Evolutionary conservation across 352 stramenopile genomes (phyloP).

Genomic region (Phytophthora podocarpi): DNA sequence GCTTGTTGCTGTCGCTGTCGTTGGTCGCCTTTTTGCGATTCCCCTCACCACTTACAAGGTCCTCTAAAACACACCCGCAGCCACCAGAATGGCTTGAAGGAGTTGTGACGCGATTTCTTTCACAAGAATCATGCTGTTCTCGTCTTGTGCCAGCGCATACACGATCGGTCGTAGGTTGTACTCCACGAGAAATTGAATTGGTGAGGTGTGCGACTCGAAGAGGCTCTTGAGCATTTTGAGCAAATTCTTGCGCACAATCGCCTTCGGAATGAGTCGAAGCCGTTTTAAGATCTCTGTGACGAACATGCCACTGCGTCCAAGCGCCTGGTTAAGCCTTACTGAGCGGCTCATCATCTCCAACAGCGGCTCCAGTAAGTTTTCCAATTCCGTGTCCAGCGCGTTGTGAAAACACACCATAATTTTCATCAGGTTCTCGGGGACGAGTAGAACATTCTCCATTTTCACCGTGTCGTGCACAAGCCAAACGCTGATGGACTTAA

Average conservation of each 20-base stretch:
- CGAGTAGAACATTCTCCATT: slow-evolving; percentile 81
- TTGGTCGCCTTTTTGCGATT: neutral
- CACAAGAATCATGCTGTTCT: slow-evolving; percentile 91
- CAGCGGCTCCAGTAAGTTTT: slow-evolving; percentile 80
- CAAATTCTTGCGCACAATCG: slow-evolving; percentile 90
- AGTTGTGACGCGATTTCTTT: slow-evolving; percentile 90
- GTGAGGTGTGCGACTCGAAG: slow-evolving; percentile 87
- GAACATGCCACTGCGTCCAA: slow-evolving; percentile 86
- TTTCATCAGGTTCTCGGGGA: slow-evolving; percentile 68
- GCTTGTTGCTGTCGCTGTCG: neutral
- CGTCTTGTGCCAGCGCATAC: slow-evolving; percentile 81
- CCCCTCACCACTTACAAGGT: neutral
- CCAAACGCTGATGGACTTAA: slow-evolving; percentile 90
- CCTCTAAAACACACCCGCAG: slow-evolving; percentile 58
- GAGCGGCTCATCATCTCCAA: slow-evolving; percentile 83
- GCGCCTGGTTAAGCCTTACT: slow-evolving; percentile 81
- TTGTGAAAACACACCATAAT: slow-evolving; percentile 74
- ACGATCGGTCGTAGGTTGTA: slow-evolving; percentile 87
- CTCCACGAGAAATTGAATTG: slow-evolving; percentile 87
- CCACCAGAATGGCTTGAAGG: slow-evolving; percentile 81
- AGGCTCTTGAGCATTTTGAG: slow-evolving; percentile 93
- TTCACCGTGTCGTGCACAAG: slow-evolving; percentile 84
- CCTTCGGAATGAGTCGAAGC: slow-evolving; percentile 81
- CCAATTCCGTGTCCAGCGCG: slow-evolving; percentile 72
- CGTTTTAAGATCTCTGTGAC: slow-evolving; percentile 84